A percentile compares a stretch with the other conserved stretches of the same genome.
Evolutionary conservation across 2,329 filamentous ascomycete genomes (phyloP).

Genomic region (Epichloe typhina): DNA sequence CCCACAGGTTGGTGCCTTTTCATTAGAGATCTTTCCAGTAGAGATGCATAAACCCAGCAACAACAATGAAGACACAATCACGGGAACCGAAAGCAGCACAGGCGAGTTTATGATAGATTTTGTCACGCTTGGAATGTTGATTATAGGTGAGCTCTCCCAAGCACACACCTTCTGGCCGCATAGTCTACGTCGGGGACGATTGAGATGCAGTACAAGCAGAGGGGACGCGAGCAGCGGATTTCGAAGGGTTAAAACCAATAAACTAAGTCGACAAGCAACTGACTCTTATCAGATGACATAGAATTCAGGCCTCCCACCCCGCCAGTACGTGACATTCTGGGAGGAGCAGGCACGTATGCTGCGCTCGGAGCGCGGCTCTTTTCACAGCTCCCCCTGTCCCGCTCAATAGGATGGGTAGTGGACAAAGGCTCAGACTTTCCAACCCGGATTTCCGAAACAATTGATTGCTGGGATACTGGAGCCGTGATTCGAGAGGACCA

Average conservation of each 20-base stretch:
- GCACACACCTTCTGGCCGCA: background rate
- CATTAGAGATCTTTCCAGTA: background rate
- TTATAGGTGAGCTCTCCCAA: constrained; percentile 47
- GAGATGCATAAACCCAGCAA: background rate
- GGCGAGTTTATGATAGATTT: constrained; percentile 36
- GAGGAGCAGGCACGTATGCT: constrained; percentile 77
- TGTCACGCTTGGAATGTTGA: constrained; percentile 61
- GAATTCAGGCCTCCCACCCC: constrained; percentile 62
- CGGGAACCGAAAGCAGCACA: background rate
- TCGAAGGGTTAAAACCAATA: background rate
- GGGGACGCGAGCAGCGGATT: background rate
- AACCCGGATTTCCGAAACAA: constrained; percentile 42
- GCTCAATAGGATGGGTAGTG: constrained; percentile 74
- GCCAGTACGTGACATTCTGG: constrained; percentile 63
- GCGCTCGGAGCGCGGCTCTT: constrained; percentile 82
- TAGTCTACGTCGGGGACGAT: background rate
- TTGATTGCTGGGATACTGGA: constrained; percentile 65
- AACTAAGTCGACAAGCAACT: background rate
- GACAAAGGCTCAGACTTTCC: constrained; percentile 87
- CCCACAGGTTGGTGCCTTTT: background rate
- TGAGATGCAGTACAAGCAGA: background rate
- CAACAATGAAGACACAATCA: background rate
- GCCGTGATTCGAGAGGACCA: constrained; percentile 54
- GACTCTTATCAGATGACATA: constrained; percentile 62
- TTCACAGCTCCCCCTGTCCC: constrained; percentile 58